Evolutionary conservation across 352 stramenopile genomes (phyloP), one percentile per base, ranked within the genome.

Genomic region (Pythium graminicola): DNA sequence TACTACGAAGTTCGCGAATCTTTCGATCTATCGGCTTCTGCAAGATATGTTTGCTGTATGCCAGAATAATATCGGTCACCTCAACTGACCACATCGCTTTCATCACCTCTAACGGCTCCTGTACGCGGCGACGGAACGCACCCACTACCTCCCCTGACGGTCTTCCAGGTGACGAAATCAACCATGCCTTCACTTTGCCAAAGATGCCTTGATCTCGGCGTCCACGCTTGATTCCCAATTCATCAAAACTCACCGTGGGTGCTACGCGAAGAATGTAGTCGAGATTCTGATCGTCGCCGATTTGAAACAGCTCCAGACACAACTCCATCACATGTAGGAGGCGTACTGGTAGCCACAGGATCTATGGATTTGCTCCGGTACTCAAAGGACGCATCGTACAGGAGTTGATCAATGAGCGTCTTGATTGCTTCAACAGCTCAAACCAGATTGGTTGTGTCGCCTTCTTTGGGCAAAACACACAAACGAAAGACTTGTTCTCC

Each of bases 401-500:
- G 17, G 28, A 51, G 8, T 22, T 51, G 10, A 7, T 41, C 28
- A 19, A 40, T 29, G 16, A 27, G 28, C 1, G 5, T 5, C 29
- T 51, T 51, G 17, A 51, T 29, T 3, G 29, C 3, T n/a, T n/a
- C n/a, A n/a, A n/a, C n/a, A n/a, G n/a, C n/a, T n/a, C n/a, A n/a
- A n/a, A n/a, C n/a, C n/a, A n/a, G n/a, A n/a, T n/a, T n/a, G n/a
- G n/a, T n/a, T n/a, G n/a, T 28, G 9, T 19, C 10, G 1, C 17
- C 44, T 40, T 16, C 16, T 23, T 51, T 29, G 3, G 40, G 28
- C 28, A 51, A 24, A 6, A 29, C 44, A 13, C 40, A 27, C n/a
- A 51, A 19, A 7, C 40, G 27, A 41, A 51, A 51, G 11, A 51
- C 2, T 29, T 40, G 28, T 2, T 51, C 49, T 23, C 44, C 44